Percentiles rank a stretch among this genome's conserved stretches.
These are phyloP conservation scores for Licmophora abbreviata DNA, from an alignment of 108 stramenopile genomes.

Conservation along the genomic window DNA sequence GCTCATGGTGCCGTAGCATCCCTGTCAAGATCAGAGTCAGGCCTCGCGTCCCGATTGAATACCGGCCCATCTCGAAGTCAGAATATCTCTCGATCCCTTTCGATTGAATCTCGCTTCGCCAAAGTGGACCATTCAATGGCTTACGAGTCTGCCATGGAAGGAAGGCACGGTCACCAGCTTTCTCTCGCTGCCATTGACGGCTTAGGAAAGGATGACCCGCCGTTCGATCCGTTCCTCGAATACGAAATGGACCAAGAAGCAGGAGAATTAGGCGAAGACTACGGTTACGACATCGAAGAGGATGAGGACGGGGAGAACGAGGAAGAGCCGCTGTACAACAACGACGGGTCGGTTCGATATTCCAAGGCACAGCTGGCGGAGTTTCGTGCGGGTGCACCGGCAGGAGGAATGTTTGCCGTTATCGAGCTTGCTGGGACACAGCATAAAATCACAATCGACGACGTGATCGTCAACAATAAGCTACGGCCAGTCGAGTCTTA, in stretches of 20 bases:
- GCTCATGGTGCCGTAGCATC: too few relatives aligned
- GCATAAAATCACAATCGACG: constrained; percentile 77
- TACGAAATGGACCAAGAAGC: constrained; percentile 23
- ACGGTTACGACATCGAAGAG: constrained; percentile 21
- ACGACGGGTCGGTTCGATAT: constrained; percentile 25
- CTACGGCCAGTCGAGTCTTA: constrained; percentile 54
- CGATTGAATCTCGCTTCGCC: constrained; percentile 12
- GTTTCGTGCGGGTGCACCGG: constrained; percentile 62
- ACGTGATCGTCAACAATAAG: constrained; percentile 73
- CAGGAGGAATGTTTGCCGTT: constrained; percentile 72
- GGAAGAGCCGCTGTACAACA: constrained; percentile 29
- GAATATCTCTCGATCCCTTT: not conserved
- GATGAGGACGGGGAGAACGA: constrained; percentile 21
- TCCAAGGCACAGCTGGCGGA: constrained; percentile 48
- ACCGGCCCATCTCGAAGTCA: not conserved
- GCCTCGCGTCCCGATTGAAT: too few relatives aligned
- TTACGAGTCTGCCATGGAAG: constrained; percentile 53
- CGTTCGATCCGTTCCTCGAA: constrained; percentile 67
- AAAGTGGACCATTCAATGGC: constrained; percentile 62
- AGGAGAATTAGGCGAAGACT: constrained; percentile 8
- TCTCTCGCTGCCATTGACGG: constrained; percentile 57
- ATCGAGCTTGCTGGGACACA: constrained; percentile 69
- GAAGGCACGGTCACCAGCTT: constrained; percentile 66
- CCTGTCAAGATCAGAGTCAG: too few relatives aligned
- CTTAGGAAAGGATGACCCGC: constrained; percentile 56